A percentile compares a stretch with the other conserved stretches of the same genome.
These are phyloP conservation scores for Septoria petroselini DNA, from an alignment of 2,329 filamentous ascomycete genomes.

Conservation along the genomic window DNA sequence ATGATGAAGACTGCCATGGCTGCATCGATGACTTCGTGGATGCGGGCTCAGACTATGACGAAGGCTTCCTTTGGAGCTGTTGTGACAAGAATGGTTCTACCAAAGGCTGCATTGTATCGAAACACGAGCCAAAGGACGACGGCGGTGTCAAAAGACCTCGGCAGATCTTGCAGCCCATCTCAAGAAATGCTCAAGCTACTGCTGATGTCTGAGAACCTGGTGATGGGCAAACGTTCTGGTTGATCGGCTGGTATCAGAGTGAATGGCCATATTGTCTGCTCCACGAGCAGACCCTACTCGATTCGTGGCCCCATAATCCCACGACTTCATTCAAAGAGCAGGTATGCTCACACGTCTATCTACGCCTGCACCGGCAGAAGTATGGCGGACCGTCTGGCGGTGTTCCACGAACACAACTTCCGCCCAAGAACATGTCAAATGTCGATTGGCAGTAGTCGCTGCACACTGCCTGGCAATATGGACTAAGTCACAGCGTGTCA, in stretches of 20 bases:
- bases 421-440: background rate
- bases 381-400: slow-evolving; percentile 1
- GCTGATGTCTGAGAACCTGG: slow-evolving; percentile 2
- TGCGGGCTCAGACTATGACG: background rate
- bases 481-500: background rate
- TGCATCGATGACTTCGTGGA: background rate
- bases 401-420: background rate
- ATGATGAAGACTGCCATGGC: slow-evolving; percentile 1
- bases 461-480: slow-evolving; percentile 4
- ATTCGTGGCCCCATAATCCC: too few relatives aligned
- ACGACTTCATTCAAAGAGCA: too few relatives aligned
- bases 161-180: background rate
- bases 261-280: too few relatives aligned
- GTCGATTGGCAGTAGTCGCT: slow-evolving; percentile 5
- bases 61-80: background rate
- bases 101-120: background rate
- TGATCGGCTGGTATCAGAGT: too few relatives aligned
- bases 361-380: background rate
- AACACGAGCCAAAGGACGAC: background rate
- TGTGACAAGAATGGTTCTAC: background rate
- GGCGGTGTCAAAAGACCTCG: background rate
- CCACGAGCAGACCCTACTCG: too few relatives aligned
- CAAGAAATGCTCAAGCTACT: background rate
- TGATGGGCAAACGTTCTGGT: slow-evolving; percentile 1
- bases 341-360: too few relatives aligned